Conservation (phyloP, 2,329 filamentous ascomycete genomes). For the Sporothrix globosa region DNA sequence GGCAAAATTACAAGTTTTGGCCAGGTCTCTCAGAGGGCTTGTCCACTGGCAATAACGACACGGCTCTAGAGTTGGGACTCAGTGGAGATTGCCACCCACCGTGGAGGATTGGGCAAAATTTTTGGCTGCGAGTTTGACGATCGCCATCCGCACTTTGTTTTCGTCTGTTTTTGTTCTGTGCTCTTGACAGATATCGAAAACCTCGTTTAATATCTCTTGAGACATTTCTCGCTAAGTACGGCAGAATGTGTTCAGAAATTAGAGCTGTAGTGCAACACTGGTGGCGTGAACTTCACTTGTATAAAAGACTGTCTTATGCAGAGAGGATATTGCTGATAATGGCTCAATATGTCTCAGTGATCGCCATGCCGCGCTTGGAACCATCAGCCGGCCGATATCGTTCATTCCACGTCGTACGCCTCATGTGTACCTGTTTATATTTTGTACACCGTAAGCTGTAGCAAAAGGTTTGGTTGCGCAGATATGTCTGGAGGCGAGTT, state of each 20-base stretch:
- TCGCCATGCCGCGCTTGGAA: background rate
- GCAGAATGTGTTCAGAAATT: background rate
- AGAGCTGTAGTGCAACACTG: background rate
- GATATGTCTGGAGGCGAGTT: no score
- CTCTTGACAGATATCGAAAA: background rate
- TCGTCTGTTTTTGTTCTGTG: background rate
- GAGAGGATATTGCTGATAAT: background rate
- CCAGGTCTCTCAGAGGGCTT: background rate
- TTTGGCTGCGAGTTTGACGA: background rate
- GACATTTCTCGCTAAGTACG: background rate
- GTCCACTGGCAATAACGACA: background rate
- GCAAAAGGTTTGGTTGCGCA: background rate
- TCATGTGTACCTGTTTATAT: background rate
- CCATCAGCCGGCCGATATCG: background rate
- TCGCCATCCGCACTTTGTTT: background rate
- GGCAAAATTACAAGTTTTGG: background rate
- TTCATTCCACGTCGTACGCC: background rate
- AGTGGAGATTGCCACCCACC: constrained; percentile 4
- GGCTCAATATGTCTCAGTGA: background rate
- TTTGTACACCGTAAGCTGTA: background rate
- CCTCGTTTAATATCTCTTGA: background rate
- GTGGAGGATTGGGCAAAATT: background rate
- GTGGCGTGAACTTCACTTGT: background rate
- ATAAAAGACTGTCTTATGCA: background rate
- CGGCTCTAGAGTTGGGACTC: background rate